Conservation (phyloP, 106 monocot genomes). For the Allium fistulosum region DNA sequence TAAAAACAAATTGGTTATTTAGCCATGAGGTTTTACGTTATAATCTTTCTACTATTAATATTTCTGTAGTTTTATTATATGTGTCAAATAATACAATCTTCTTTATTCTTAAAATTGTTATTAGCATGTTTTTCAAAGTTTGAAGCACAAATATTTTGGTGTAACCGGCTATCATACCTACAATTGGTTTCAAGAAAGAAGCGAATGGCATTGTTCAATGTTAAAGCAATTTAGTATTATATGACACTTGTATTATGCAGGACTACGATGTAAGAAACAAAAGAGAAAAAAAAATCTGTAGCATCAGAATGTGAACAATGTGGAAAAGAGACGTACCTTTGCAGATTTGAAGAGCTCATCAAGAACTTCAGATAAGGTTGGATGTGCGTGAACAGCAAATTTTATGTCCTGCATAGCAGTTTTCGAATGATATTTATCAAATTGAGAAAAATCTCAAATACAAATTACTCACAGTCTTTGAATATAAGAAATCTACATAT, state of each 20-base stretch:
- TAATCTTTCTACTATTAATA: too few relatives aligned
- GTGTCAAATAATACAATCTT: too few relatives aligned
- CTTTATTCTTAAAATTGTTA: too few relatives aligned
- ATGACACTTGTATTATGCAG: neutral
- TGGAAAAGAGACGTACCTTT: constrained; percentile 40
- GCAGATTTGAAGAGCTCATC: constrained; percentile 94
- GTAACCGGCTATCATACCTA: too few relatives aligned
- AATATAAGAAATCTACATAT: too few relatives aligned
- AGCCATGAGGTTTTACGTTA: too few relatives aligned
- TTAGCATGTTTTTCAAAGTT: too few relatives aligned
- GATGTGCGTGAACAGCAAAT: constrained; percentile 89
- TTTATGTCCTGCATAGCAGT: constrained; percentile 58
- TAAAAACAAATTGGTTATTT: too few relatives aligned
- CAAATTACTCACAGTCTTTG: neutral
- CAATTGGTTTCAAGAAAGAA: too few relatives aligned
- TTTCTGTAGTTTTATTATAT: too few relatives aligned
- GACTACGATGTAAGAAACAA: neutral
- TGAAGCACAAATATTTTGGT: too few relatives aligned
- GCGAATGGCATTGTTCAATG: neutral
- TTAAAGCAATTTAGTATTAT: neutral
- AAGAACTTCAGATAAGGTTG: constrained; percentile 89
- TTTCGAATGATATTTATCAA: neutral
- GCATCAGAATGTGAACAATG: neutral
- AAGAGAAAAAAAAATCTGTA: neutral
- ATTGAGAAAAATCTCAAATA: neutral